Evolutionary conservation across 148 eudicot species (phyloP), one percentile per base, ranked within the genome.

Genomic region (Hydrangea macrophylla): DNA sequence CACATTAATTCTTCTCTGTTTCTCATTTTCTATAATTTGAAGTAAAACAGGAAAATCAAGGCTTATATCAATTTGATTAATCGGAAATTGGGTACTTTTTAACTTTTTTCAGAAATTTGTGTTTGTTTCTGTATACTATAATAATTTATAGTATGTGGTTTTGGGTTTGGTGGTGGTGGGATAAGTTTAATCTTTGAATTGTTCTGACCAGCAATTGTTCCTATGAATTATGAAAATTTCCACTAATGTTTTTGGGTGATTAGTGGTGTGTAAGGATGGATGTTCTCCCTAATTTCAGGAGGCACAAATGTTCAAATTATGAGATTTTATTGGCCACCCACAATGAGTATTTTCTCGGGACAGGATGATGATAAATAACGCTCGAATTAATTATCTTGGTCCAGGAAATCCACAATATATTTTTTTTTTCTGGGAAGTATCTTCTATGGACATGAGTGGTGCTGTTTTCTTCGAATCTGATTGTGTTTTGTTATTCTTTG

Each of bases 381-480:
- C n/a, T n/a, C n/a, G n/a, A n/a, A n/a, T n/a, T n/a, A n/a, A n/a
- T n/a, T n/a, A n/a, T n/a, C n/a, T n/a, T n/a, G n/a, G n/a, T n/a
- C n/a, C n/a, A n/a, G n/a, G n/a, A n/a, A n/a, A n/a, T n/a, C n/a
- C n/a, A n/a, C n/a, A n/a, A n/a, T n/a, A n/a, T n/a, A n/a, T n/a
- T n/a, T n/a, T n/a, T n/a, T 10, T 42, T 42, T 42, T 18, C 17
- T 42, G 50, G 50, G 15, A 13, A 42, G 17, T 42, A 42, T 42
- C 50, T 42, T 42, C 15, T 4, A 12, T 42, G 50, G 13, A 42
- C 11, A 42, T 12, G 2, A 12, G 15, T 42, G 50, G 50, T 42
- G 50, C 50, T 18, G 50, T 12, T 42, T 12, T 42, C n/a, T 42
- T 42, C 15, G 53, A 39, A 33, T 35, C 72, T 78, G 60, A 73